A percentile compares a stretch with the other conserved stretches of the same genome.
Evolutionary conservation across 2,329 filamentous ascomycete genomes (phyloP).

Genomic region (Diplodia sapinea): DNA sequence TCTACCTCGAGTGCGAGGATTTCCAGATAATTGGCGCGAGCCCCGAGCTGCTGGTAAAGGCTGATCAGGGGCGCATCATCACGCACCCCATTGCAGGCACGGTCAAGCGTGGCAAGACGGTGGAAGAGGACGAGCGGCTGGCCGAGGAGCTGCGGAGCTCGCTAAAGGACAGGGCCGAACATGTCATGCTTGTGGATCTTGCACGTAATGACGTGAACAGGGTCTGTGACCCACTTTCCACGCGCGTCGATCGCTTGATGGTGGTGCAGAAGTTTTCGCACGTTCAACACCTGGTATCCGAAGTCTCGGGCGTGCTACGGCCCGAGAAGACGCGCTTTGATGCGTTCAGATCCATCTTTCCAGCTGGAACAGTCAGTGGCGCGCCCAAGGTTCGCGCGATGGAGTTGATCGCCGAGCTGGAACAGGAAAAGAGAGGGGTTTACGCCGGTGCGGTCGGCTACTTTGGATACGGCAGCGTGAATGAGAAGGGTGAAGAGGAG

Average conservation of each 20-base stretch:
- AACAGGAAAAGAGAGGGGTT: conserved; percentile 90
- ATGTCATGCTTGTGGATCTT: conserved; percentile 94
- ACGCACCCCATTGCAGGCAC: conserved; percentile 98
- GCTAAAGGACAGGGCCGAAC: conserved; percentile 74
- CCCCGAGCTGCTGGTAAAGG: conserved; percentile 92
- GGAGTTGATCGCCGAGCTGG: conserved; percentile 94
- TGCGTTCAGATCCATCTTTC: conserved; percentile 95
- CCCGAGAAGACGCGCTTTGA: conserved; percentile 88
- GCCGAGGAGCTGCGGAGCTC: conserved; percentile 78
- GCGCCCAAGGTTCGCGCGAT: conserved; percentile 96
- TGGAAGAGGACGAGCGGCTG: conserved; percentile 80
- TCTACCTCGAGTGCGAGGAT: conserved; percentile 88
- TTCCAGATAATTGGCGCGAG: conserved; percentile 97
- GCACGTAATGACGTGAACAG: conserved; percentile 97
- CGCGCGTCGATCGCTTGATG: conserved; percentile 92
- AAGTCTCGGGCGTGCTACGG: conserved; percentile 90
- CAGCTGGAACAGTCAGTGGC: conserved; percentile 92
- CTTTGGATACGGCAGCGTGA: conserved; percentile 83
- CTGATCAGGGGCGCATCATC: conserved; percentile 83
- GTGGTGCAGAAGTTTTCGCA: conserved; percentile 73
- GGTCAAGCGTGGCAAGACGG: conserved; percentile 80
- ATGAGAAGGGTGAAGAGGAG: conserved; percentile 64
- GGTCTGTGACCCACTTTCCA: conserved; percentile 87
- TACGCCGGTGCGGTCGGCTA: conserved; percentile 97
- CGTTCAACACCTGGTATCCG: conserved; percentile 94